Conservation (phyloP, 2,329 filamentous ascomycete species). For the Sarocladium kiliense region DNA sequence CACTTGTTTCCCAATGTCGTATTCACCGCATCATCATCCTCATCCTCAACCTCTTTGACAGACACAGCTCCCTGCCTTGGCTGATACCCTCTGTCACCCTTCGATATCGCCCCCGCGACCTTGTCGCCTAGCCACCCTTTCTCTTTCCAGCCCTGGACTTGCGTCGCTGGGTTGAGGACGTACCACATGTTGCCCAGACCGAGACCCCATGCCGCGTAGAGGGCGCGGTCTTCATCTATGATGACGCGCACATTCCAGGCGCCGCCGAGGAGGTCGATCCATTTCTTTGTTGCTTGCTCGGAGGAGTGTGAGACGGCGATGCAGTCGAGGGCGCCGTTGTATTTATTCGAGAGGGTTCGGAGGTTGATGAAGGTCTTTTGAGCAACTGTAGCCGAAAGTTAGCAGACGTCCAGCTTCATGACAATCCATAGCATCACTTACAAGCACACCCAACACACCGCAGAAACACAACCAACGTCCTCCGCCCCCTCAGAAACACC, state of each 20-base stretch:
- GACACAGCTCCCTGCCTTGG: too few relatives aligned
- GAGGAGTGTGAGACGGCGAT: slow-evolving; percentile 58
- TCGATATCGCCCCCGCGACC: slow-evolving; percentile 41
- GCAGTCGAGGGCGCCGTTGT: slow-evolving; percentile 44
- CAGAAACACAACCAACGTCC: slow-evolving; percentile 45
- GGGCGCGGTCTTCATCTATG: slow-evolving; percentile 49
- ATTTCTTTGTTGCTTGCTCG: slow-evolving; percentile 47
- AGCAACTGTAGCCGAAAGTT: slow-evolving; percentile 46
- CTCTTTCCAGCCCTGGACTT: slow-evolving; percentile 47
- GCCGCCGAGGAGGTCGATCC: slow-evolving; percentile 53
- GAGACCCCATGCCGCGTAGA: slow-evolving; percentile 57
- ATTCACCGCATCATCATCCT: slow-evolving; percentile 28
- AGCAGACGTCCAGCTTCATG: too few relatives aligned
- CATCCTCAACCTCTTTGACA: too few relatives aligned
- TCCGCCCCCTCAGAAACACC: slow-evolving; percentile 36
- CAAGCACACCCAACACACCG: slow-evolving; percentile 53
- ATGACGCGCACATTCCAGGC: slow-evolving; percentile 51
- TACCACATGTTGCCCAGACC: slow-evolving; percentile 46
- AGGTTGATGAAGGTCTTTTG: slow-evolving; percentile 53
- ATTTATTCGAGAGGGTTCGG: slow-evolving; percentile 47
- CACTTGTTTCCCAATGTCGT: slow-evolving; percentile 51
- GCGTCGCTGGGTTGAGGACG: slow-evolving; percentile 48
- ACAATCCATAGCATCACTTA: too few relatives aligned
- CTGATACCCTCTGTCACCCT: slow-evolving; percentile 23
- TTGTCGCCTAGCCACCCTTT: slow-evolving; percentile 49